phyloP scores from a whole-genome alignment of 73 alveolate species.

The Tetrahymena thermophila region DNA sequence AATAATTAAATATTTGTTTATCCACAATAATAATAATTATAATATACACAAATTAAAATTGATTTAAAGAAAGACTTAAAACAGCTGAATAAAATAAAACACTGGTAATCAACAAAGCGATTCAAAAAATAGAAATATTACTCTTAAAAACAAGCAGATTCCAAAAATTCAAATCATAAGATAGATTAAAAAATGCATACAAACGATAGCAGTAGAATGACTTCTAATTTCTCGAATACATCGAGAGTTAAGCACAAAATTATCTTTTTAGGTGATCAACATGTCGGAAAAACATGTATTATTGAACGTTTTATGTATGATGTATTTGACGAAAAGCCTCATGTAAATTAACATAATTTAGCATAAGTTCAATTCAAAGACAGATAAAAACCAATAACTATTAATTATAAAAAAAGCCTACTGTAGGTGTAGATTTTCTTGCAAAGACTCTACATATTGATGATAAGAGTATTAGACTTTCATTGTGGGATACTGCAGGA shows the following conservation, averaged over 20 bases:
- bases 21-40: neutral
- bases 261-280: constrained; percentile 4
- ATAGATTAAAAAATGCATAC: neutral
- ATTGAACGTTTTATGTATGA: constrained; percentile 12
- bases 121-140: neutral
- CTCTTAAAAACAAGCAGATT: neutral
- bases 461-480: constrained; percentile 43
- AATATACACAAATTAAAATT: neutral
- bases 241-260: constrained; percentile 12
- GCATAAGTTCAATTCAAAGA: neutral
- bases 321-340: neutral
- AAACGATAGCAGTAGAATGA: constrained; percentile 2
- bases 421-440: constrained; percentile 48
- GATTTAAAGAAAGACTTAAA: neutral
- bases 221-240: neutral
- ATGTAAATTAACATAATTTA: neutral
- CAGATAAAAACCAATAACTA: neutral
- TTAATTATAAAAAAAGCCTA: neutral
- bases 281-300: constrained; percentile 5
- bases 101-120: neutral
- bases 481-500: constrained; percentile 55
- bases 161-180: neutral
- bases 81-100: neutral
- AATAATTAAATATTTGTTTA: neutral
- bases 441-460: constrained; percentile 50